Conservation (phyloP, 2,329 filamentous ascomycete species). For the Aspergillus sclerotialis region DNA sequence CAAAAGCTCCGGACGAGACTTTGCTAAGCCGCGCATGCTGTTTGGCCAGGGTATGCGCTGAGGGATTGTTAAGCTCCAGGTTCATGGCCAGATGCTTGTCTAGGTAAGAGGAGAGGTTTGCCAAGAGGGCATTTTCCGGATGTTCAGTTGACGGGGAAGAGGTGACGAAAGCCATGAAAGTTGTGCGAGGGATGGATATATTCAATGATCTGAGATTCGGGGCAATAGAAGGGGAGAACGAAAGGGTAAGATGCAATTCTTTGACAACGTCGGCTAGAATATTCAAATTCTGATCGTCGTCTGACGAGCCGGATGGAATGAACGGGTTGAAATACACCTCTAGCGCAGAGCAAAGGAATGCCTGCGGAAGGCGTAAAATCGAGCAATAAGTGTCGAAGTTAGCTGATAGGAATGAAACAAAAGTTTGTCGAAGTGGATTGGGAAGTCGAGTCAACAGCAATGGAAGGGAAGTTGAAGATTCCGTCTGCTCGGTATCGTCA, state of each 20-base stretch:
- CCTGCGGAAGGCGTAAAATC: conserved; percentile 36
- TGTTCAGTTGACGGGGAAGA: conserved; percentile 4
- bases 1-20: conserved; percentile 32
- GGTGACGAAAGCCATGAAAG: conserved; percentile 14
- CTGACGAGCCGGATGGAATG: conserved; percentile 2
- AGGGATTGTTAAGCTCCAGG: conserved; percentile 21
- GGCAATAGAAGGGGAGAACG: conserved; percentile 28
- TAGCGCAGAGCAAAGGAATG: conserved; percentile 39
- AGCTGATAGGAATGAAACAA: conserved; percentile 43
- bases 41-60: conserved; percentile 4
- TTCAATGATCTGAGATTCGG: conserved; percentile 28
- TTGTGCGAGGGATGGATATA: conserved; percentile 25
- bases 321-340: conserved; percentile 29
- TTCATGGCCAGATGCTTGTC: conserved; percentile 34
- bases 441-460: conserved; percentile 47
- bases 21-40: conserved; percentile 30
- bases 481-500: conserved; percentile 8
- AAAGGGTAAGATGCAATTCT: conserved; percentile 33
- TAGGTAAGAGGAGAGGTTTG: conserved; percentile 28
- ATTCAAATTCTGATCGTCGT: conserved; percentile 4
- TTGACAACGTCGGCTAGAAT: conserved; percentile 26
- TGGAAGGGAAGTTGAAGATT: conserved; percentile 42
- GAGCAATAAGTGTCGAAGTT: conserved; percentile 46
- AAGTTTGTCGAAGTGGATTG: conserved; percentile 40
- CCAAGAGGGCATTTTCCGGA: conserved; percentile 14